Evolutionary conservation across 345 rosid genomes (phyloP).

Genomic region (Punica granatum): DNA sequence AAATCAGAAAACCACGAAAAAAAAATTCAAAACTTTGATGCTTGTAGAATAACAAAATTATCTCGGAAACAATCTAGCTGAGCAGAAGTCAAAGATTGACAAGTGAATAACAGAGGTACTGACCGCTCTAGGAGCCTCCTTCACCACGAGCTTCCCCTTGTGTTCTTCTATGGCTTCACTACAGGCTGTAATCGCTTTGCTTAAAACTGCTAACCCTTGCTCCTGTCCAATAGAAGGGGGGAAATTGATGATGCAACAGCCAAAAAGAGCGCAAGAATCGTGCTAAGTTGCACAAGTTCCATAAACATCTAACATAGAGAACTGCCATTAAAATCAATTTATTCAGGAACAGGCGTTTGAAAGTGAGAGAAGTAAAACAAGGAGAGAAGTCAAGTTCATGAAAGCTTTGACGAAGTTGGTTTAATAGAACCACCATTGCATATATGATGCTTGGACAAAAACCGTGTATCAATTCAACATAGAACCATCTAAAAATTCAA

Average conservation of each 20-base stretch:
- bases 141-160: constrained; percentile 80
- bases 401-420: too few relatives aligned
- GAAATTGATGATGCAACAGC: not conserved
- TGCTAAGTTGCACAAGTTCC: not conserved
- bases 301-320: too few relatives aligned
- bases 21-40: not conserved
- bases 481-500: not conserved
- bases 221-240: constrained; percentile 40
- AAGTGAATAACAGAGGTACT: constrained; percentile 20
- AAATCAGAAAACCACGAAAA: not conserved
- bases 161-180: constrained; percentile 71
- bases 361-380: too few relatives aligned
- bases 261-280: not conserved
- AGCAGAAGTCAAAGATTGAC: not conserved
- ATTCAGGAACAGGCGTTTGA: too few relatives aligned
- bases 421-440: too few relatives aligned
- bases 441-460: too few relatives aligned
- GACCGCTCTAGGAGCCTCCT: constrained; percentile 94
- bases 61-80: not conserved
- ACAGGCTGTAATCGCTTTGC: constrained; percentile 70
- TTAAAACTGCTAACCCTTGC: constrained; percentile 80
- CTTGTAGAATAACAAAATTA: not conserved
- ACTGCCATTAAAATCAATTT: too few relatives aligned
- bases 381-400: too few relatives aligned
- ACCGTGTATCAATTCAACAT: not conserved